Evolutionary conservation across 2,329 filamentous ascomycete species (phyloP), one percentile per base, ranked within the genome.

Genomic region (Fusarium mundagurra): DNA sequence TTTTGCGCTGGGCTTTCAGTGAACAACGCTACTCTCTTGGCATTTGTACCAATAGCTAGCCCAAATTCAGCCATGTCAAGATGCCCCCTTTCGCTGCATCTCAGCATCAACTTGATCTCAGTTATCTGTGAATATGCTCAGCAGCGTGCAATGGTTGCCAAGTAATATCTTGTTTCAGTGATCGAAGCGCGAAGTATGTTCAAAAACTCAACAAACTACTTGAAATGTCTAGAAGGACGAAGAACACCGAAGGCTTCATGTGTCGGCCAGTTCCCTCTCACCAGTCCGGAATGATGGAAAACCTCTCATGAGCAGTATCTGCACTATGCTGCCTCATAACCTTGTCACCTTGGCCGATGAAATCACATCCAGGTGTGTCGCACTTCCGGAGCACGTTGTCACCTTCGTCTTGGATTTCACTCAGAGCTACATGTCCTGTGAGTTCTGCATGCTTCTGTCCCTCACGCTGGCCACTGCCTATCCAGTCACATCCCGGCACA

Each of bases 331-430:
- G 82, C 11, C 86, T 83, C 3, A 91, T 89, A 50, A 86, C 87
- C 71, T 83, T 85, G 79, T 93, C 86, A 3, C 93, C 93, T 65
- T 91, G 89, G 0, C 93, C 91, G 17, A 91, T 87, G 84, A 90
- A 90, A 2, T 89, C 87, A 78, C 93, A 95, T 4, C 84, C 79
- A 36, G 75, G 77, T 8, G 85, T 83, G 70, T 94, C 93, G 81
- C 96, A 98, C 77, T 87, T 91, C 65, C 97, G 89, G 36, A 89
- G 87, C 79, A 97, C 95, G 7, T 90, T 91, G 27, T 93, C 90
- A 1, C 93, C 96, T 80, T 97, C 94, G 77, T 91, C 98, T 80
- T 97, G 96, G 79, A 89, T 85, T 76, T 88, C 88, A 69, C 83
- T 88, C 82, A 92, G 88, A 45, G 90, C 85, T 43, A 83, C 83